Evolutionary conservation across 2,329 filamentous ascomycete genomes (phyloP), one percentile per base, ranked within the genome.

Genomic region (Claviceps paspali): DNA sequence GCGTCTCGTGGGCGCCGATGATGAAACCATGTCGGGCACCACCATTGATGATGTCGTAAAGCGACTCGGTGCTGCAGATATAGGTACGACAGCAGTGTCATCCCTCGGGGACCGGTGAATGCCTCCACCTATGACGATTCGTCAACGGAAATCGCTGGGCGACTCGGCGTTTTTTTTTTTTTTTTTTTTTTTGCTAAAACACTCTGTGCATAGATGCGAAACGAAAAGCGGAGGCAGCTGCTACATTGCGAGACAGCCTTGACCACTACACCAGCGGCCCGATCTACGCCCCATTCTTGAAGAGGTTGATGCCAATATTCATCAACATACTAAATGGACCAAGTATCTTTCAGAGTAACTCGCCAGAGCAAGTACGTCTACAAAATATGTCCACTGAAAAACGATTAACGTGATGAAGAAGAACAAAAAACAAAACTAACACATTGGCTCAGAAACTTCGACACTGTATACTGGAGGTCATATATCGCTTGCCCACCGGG

Each of bases 401-500:
- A 30, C 11, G 15, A 14, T 29, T 11, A 6, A 6, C 18, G 17
- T 19, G 29, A 31, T n/a, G 10, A 21, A 21, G n/a, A n/a, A n/a
- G n/a, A n/a, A n/a, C n/a, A n/a, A n/a, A n/a, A n/a, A n/a, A n/a
- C n/a, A 31, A 21, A 19, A 19, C 17, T 31, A 21, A 31, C 10
- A n/a, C 2, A 10, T 2, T 5, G 8, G 14, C 39, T 29, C 47
- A 84, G 77, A 92, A 86, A 73, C 67, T 98, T 46, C 84, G 91
- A 45, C 91, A 91, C 55, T 92, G 82, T 55, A 73, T 93, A 34
- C 79, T 99, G 48, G 92, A 98, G 60, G 94, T 95, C 47, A 68
- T 99, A 22, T 86, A 96, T 59, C 78, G 91, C 45, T 62, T 99
- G 32, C 76, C 76, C 5, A 68, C 86, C 59, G 48, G 78, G 65